Base-by-base conservation (phyloP, 495 filamentous ascomycete species). In the Penicillium soppii region DNA sequence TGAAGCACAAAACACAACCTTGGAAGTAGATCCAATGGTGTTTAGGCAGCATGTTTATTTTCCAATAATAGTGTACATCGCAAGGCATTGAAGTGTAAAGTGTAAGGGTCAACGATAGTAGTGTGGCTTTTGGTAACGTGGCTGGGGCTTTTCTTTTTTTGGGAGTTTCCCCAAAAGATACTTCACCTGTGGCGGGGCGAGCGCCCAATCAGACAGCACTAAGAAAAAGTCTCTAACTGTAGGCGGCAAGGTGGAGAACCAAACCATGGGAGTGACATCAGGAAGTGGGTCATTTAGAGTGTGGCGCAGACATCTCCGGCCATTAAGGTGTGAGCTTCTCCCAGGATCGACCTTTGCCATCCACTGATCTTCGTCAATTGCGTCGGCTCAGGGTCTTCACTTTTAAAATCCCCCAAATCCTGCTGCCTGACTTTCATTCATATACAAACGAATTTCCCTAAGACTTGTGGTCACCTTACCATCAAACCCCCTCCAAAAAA, bases 341-440 rank as follows among this genome's bases (percentile, higher is more conserved):
- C 44, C 43, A 4, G 52, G 62, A 47, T 62, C 53, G 39, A 9
- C 45, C 16, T 27, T 8, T 26, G 36, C 38, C 41, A 52, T 57
- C 62, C 62, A 65, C 59, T 54, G 62, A 65, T 65, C 57, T 57
- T 47, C 62, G 36, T 45, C 36, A 47, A 60, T 62, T 62, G 54
- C 57, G 53, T 58, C 43, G 47, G 27, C 23, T 29, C 43, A 47
- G 29, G 51, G 49, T 41, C 33, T 23, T 43, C 50, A 10, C 46
- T 19, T 65, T 54, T 43, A 57, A 56, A 58, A 26, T 17, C 35
- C 45, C 45, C 36, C 50, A 51, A 62, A 65, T 65, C 56, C 61
- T 62, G 58, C 33, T 65, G 61, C 61, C 61, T 65, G 46, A 35
- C 17, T 52, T 23, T 26, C 8, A 4, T 17, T 33, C 50, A 50